These are phyloP conservation scores for Macrophomina pseudophaseolina DNA, from an alignment of 2,329 filamentous ascomycete genomes.

Conservation along the genomic window DNA sequence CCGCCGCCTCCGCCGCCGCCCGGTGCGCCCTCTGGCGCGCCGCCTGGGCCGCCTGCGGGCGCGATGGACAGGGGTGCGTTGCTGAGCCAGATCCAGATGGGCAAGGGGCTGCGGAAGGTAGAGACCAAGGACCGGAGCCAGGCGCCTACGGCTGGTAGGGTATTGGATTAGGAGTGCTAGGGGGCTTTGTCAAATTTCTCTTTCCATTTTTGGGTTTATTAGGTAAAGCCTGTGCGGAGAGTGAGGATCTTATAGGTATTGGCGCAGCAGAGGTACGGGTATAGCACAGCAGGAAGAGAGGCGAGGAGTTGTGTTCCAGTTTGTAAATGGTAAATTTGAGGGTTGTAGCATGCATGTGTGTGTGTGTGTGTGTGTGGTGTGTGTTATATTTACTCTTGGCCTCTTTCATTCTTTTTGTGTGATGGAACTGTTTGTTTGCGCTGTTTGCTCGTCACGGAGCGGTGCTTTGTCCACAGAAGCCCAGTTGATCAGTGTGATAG, in stretches of 20 bases:
- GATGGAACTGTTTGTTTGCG: too few species aligned
- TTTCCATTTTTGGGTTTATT: neutral
- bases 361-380: too few species aligned
- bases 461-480: too few species aligned
- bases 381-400: too few species aligned
- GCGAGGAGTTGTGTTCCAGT: too few species aligned
- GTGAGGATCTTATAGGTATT: neutral
- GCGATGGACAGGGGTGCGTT: constrained; percentile 61
- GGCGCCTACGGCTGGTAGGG: constrained; percentile 75
- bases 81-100: constrained; percentile 81
- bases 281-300: too few species aligned
- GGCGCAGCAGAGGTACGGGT: neutral
- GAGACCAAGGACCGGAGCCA: constrained; percentile 85
- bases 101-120: constrained; percentile 82
- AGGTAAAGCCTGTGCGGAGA: too few species aligned
- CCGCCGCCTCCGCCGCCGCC: constrained; percentile 40
- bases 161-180: constrained; percentile 49
- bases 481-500: too few species aligned
- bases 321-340: too few species aligned
- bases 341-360: too few species aligned
- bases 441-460: too few species aligned
- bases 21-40: constrained; percentile 51
- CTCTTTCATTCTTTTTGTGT: too few species aligned
- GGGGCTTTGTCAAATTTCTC: neutral
- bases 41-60: constrained; percentile 47